Evolutionary conservation across 2,329 filamentous ascomycete species (phyloP).

Genomic region (Zymoseptoria tritici): DNA sequence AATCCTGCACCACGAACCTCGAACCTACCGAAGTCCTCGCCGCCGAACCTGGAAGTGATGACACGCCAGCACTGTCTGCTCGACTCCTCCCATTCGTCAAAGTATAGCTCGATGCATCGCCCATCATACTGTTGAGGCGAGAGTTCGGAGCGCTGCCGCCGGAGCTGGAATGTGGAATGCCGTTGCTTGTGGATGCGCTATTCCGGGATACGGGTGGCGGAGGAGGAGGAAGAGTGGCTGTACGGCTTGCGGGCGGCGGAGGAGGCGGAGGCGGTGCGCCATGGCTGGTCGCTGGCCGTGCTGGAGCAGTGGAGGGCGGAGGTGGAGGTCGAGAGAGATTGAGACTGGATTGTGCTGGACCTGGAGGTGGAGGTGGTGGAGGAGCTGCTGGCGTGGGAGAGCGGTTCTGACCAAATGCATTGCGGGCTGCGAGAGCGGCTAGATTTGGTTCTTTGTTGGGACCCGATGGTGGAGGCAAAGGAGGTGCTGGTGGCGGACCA

Average conservation of each 20-base stretch:
- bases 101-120: slow-evolving; percentile 27
- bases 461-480: slow-evolving; percentile 31
- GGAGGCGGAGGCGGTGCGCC: slow-evolving; percentile 37
- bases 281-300: slow-evolving; percentile 26
- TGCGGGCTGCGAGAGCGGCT: slow-evolving; percentile 52
- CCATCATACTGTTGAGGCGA: slow-evolving; percentile 4
- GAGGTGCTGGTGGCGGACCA: slow-evolving; percentile 53
- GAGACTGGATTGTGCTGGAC: slow-evolving; percentile 21
- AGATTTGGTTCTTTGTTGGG: slow-evolving; percentile 38
- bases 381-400: slow-evolving; percentile 25
- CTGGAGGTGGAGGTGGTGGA: slow-evolving; percentile 34
- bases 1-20: slow-evolving; percentile 44
- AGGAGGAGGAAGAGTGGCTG: not conserved
- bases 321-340: slow-evolving; percentile 6
- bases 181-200: not conserved
- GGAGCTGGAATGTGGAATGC: not conserved
- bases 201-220: not conserved
- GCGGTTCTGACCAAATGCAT: slow-evolving; percentile 42
- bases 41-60: slow-evolving; percentile 7
- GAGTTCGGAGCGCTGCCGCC: not conserved
- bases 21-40: slow-evolving; percentile 12
- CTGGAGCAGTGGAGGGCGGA: slow-evolving; percentile 29
- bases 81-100: slow-evolving; percentile 30
- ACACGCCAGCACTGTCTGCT: slow-evolving; percentile 11
- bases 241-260: slow-evolving; percentile 14